Base-by-base conservation (phyloP, 2,329 filamentous ascomycete species). In the Cordyceps militaris region DNA sequence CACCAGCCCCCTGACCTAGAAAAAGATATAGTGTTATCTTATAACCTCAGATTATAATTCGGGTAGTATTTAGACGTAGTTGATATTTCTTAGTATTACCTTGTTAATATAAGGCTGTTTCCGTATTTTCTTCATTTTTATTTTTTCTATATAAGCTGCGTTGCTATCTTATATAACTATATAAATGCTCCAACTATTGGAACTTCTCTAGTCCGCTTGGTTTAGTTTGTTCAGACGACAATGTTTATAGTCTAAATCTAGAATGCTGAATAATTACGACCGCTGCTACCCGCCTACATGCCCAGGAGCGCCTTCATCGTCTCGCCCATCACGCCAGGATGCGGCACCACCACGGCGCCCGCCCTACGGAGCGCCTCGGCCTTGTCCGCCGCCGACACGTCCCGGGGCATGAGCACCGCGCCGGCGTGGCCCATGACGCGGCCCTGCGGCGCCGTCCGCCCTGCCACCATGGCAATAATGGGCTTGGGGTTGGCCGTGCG, bases 351-450 rank as follows among this genome's bases (percentile, higher is more conserved):
- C 0, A 71, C 36, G 0, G 71, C 73, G 2, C 73, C 73, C 1
- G 71, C 70, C 11, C 69, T 63, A 34, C 66, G 64, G 3, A 75
- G 62, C 0, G 71, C 70, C 23, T 63, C 67, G 0, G 64, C 69
- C 56, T 75, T 75, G 2, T 60, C 63, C 2, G 63, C 63, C 0
- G 71, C 71, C 3, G 70, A 63, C 0, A 66, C 61, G 43, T 74
- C 71, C 8, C 67, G 58, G 2, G 66, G 47, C 3, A 64, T 66
- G 1, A 68, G 56, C 70, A 86, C 81, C 3, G 87, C 87, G 23
- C 87, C 87, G 2, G 86, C 86, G 68, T 90, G 87, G 1, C 87
- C 87, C 86, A 90, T 90, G 7, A 85, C 79, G 38, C 78, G 78
- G 0, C 83, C 82, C 36, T 74, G 68, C 2, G 81, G 81, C 8